Evolutionary conservation across 2,329 filamentous ascomycete genomes (phyloP).

Genomic region (Beauveria varroae): DNA sequence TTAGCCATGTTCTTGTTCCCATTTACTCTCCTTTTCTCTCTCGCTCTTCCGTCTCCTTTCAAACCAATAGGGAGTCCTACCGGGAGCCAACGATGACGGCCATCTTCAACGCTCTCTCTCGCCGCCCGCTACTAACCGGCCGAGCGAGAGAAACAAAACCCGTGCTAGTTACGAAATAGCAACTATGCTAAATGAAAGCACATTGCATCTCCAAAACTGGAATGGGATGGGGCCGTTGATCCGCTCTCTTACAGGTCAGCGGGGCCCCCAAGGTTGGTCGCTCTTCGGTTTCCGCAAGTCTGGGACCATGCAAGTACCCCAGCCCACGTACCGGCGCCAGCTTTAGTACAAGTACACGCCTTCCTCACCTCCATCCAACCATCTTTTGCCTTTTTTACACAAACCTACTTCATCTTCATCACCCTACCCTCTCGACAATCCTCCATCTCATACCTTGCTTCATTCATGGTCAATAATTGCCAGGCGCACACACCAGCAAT

Average conservation of each 20-base stretch:
- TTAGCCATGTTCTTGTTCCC: neutral
- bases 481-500: neutral
- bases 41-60: no score
- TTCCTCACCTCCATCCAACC: neutral
- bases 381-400: neutral
- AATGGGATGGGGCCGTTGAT: neutral
- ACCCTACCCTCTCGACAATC: neutral
- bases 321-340: neutral
- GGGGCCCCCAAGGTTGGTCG: neutral
- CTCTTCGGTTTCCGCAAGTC: neutral
- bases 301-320: neutral
- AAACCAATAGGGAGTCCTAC: no score
- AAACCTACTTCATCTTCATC: neutral
- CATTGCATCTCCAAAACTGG: neutral
- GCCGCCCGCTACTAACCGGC: neutral
- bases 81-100: neutral
- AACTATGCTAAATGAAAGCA: neutral
- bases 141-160: neutral
- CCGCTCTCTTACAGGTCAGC: constrained; percentile 10
- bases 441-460: neutral
- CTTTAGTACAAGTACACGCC: constrained; percentile 5
- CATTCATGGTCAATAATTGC: no score
- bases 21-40: no score
- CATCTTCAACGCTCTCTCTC: neutral
- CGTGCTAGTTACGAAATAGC: neutral